These are phyloP conservation scores for Schizosaccharomyces cryophilus DNA, from an alignment of 805 yeast species.

Conservation along the genomic window DNA sequence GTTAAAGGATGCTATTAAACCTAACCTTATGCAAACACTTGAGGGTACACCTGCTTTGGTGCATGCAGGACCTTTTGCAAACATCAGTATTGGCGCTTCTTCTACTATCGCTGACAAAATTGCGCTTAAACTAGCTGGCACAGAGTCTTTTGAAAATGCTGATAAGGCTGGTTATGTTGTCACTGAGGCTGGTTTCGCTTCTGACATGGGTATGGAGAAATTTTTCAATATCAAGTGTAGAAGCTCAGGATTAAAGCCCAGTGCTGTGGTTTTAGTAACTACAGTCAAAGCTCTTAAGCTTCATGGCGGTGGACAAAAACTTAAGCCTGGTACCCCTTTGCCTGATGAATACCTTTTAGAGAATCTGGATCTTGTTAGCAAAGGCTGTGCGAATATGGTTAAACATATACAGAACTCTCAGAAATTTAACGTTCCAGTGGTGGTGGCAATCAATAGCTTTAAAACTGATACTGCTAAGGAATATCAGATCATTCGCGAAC, in stretches of 20 bases:
- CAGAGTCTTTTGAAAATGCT: conserved; percentile 19
- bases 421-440: conserved; percentile 71
- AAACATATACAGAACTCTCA: conserved; percentile 75
- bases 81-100: conserved; percentile 88
- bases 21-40: conserved; percentile 86
- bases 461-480: conserved; percentile 62
- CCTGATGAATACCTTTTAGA: conserved; percentile 64
- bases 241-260: conserved; percentile 67
- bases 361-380: conserved; percentile 48
- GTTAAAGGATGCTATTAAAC: conserved; percentile 87
- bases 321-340: conserved; percentile 76
- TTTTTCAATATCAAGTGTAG: conserved; percentile 90
- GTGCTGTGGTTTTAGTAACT: conserved; percentile 79
- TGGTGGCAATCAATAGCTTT: conserved; percentile 80
- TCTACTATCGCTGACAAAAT: conserved; percentile 82
- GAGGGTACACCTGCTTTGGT: conserved; percentile 96
- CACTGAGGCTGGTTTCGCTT: conserved; percentile 96
- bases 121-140: conserved; percentile 42
- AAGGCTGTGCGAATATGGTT: conserved; percentile 68
- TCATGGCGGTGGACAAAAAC: conserved; percentile 97
- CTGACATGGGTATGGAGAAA: conserved; percentile 98
- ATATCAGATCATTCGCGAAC: conserved; percentile 52
- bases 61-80: conserved; percentile 96
- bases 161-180: conserved; percentile 54
- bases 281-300: conserved; percentile 90